Base-by-base conservation (phyloP, 345 rosid genomes). In the Toxicodendron radicans region DNA sequence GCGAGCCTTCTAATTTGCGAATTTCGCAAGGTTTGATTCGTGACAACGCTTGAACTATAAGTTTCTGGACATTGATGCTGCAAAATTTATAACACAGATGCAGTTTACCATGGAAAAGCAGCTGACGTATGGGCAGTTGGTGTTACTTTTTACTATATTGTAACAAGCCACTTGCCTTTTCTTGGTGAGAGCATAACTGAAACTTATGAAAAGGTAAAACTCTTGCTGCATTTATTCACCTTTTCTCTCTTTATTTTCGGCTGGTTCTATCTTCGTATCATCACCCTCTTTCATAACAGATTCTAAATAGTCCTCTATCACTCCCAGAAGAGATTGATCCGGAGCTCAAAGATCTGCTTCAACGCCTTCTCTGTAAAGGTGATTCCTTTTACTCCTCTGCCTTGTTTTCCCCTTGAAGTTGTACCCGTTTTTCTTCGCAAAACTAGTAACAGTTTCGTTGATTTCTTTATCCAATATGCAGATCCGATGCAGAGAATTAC, bases 401-500 rank as follows among this genome's bases (percentile, higher is more conserved):
- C 30, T 27, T 2, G 30, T 27, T 27, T 13, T 27, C 2, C 10
- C 33, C 27, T 58, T 2, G 23, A 27, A 58, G 13, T 10, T 58
- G 33, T 58, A 21, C 32, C 17, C 21, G 10, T 41, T 41, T 45
- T 21, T 0, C 20, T 24, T 13, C 58, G 10, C 23, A 46, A 11
- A 59, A 1, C 58, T 12, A 1, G 24, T 56, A 7, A 10, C 14
- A 4, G 38, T 54, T 57, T 56, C 10, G 13, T 27, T 32, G 20
- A 16, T 18, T 38, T 68, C 12, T 60, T 1, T 27, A 4, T 23
- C 23, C 10, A 30, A 18, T 52, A 38, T 62, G 74, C 74, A 69
- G 74, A 69, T 75, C 73, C 69, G 43, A 52, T 38, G 63, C 74
- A 75, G 17, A 75, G 70, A 63, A 75, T 75, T 6, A 70, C 46